Base-by-base conservation (phyloP, 192 early-diverging fungal genomes). In the Bifiguratus adelaidae region DNA sequence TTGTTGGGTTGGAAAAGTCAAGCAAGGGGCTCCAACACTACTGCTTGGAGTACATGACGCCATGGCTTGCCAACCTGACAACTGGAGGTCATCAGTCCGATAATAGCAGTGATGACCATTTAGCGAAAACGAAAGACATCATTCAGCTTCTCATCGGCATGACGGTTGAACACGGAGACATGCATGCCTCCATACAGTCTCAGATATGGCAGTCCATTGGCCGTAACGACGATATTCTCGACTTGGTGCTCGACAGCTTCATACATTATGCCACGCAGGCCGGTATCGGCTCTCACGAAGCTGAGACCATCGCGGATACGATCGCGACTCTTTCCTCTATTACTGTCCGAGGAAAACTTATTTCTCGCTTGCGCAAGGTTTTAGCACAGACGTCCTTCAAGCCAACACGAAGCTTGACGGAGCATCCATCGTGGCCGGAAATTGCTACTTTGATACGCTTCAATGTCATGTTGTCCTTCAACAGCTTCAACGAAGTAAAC, bases 391-490 rank as follows among this genome's bases (percentile, higher is more conserved):
- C 90, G 4, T 88, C 86, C 23, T 63, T 82, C 28, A 75, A 80
- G 48, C 79, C 80, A 30, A 78, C 76, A 13, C 60, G 76, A 6
- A 68, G 79, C 25, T 70, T 97, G 13, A 77, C 83, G 1, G 78
- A 89, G 22, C 91, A 94, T 52, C 73, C 81, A 45, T 72, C 82
- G 29, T 95, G 91, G 92, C 77, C 81, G n/a, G 87, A 97, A 56
- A 91, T 97, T 56, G 85, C 87, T 0, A 85, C 91, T 12, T 62
- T 95, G 46, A 66, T 92, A 44, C 78, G 94, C 11, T 85, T 93
- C 62, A 77, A 88, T 37, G 61, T 95, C 50, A 90, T 92, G 60
- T 68, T 91, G 26, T 91, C 88, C 5, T 97, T 95, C 67, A 84
- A 91, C 47, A 88, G 90, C 51, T 66, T 70, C 3, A 61, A 60